A percentile compares a stretch with the other conserved stretches of the same genome.
Conservation (phyloP, 352 stramenopile species). For the Phytophthora aleatoria region DNA sequence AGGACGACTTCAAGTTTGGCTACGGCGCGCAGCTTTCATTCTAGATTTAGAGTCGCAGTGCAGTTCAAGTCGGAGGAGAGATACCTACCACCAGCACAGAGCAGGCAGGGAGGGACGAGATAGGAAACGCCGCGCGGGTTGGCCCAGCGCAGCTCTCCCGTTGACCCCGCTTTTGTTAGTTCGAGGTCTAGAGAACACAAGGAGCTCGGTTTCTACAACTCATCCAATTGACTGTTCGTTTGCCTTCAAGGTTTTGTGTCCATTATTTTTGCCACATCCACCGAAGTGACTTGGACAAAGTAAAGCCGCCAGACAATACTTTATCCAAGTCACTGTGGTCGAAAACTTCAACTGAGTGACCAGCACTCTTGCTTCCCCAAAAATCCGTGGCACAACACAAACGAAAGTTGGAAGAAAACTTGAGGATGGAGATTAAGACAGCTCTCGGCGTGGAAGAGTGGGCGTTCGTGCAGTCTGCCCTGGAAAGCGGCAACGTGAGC, state of each 20-base stretch:
- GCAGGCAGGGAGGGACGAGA: slow-evolving; percentile 19
- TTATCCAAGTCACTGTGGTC: not conserved
- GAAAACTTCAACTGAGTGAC: slow-evolving; percentile 14
- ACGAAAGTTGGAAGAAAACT: no score
- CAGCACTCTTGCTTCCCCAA: slow-evolving; percentile 1
- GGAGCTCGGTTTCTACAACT: slow-evolving; percentile 33
- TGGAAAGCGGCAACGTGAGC: not conserved
- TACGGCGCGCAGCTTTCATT: slow-evolving; percentile 91
- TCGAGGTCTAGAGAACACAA: slow-evolving; percentile 33
- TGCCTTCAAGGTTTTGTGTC: slow-evolving; percentile 11
- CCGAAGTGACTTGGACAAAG: no score
- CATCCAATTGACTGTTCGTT: slow-evolving; percentile 36
- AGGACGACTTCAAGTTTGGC: slow-evolving; percentile 92
- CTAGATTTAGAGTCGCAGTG: slow-evolving; percentile 50
- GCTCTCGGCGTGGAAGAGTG: not conserved
- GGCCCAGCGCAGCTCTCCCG: slow-evolving; percentile 17
- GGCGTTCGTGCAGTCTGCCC: not conserved
- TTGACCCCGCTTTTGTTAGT: slow-evolving; percentile 23
- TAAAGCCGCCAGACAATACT: not conserved
- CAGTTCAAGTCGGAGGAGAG: slow-evolving; percentile 32
- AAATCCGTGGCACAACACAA: no score
- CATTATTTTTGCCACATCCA: not conserved
- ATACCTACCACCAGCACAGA: slow-evolving; percentile 27
- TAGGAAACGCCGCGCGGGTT: slow-evolving; percentile 17
- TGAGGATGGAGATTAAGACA: not conserved